Conservation (phyloP, 352 stramenopile species). For the Poterioochromonas sp. region DNA sequence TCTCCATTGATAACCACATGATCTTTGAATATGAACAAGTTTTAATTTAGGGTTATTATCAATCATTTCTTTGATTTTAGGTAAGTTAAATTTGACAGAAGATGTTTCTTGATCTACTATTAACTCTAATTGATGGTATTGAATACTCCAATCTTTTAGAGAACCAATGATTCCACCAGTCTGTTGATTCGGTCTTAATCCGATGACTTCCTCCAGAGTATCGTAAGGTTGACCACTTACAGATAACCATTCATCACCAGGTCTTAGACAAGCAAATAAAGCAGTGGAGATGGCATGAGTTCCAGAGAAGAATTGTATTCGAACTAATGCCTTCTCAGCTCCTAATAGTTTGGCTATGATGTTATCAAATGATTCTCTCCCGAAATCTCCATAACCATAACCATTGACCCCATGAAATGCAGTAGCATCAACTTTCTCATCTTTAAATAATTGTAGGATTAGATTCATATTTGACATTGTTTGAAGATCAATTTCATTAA, state of each 20-base stretch:
- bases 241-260: conserved; percentile 44
- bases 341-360: conserved; percentile 45
- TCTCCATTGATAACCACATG: conserved; percentile 47
- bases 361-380: conserved; percentile 45
- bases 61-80: conserved; percentile 37
- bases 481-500: conserved; percentile 36
- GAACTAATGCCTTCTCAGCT: conserved; percentile 45
- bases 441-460: conserved; percentile 22
- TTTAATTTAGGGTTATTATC: conserved; percentile 37
- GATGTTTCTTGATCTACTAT: conserved; percentile 12
- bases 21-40: conserved; percentile 36
- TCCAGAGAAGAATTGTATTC: conserved; percentile 49
- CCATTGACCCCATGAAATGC: conserved; percentile 47
- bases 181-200: conserved; percentile 36
- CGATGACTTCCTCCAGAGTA: conserved; percentile 49
- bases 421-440: conserved; percentile 38
- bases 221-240: conserved; percentile 47
- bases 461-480: conserved; percentile 28
- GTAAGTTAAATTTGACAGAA: conserved; percentile 40
- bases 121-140: conserved; percentile 33
- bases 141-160: conserved; percentile 38
- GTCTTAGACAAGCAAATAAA: conserved; percentile 44
- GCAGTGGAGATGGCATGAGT: conserved; percentile 48
- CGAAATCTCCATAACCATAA: conserved; percentile 47
- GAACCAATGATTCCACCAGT: conserved; percentile 10